These are phyloP conservation scores for Leccinum longicurvipes DNA, from an alignment of 768 basidiomycete genomes.

Conservation along the genomic window DNA sequence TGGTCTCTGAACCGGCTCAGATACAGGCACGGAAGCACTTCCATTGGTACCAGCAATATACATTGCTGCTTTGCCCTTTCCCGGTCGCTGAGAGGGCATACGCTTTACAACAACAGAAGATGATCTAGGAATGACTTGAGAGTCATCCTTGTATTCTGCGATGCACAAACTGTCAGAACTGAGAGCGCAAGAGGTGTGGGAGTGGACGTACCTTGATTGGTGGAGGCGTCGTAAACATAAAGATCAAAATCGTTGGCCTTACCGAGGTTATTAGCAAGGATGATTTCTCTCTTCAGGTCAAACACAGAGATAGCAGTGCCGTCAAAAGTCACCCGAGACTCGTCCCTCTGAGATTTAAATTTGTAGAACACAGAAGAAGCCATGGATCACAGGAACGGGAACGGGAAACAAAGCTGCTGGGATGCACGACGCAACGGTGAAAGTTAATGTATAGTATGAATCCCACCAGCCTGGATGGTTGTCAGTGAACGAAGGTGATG, in stretches of 20 bases:
- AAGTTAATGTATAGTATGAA: constrained; percentile 21
- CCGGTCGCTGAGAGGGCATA: constrained; percentile 75
- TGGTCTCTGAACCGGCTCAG: constrained; percentile 43
- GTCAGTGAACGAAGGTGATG: too few species aligned
- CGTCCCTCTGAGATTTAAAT: constrained; percentile 93
- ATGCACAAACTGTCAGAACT: neutral
- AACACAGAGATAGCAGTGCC: constrained; percentile 99
- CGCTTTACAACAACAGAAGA: constrained; percentile 94
- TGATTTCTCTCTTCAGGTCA: constrained; percentile 98
- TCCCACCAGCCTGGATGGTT: too few species aligned
- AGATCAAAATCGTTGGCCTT: constrained; percentile 98
- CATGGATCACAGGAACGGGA: constrained; percentile 40
- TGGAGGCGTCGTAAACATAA: constrained; percentile 75
- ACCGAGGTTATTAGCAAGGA: constrained; percentile 91
- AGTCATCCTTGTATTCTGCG: constrained; percentile 89
- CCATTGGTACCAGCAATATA: constrained; percentile 57
- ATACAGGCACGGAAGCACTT: constrained; percentile 40
- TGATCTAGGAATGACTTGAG: constrained; percentile 87
- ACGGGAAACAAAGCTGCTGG: too few species aligned
- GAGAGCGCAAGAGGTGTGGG: neutral
- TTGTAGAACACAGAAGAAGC: constrained; percentile 97
- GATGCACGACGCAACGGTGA: constrained; percentile 16
- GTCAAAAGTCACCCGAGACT: constrained; percentile 95
- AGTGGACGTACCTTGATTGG: constrained; percentile 73
- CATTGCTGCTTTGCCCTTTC: constrained; percentile 78